Percentiles rank a stretch among this genome's conserved stretches.
Conservation (phyloP, 148 eudicot genomes). For the Rhododendron mucronatum region DNA sequence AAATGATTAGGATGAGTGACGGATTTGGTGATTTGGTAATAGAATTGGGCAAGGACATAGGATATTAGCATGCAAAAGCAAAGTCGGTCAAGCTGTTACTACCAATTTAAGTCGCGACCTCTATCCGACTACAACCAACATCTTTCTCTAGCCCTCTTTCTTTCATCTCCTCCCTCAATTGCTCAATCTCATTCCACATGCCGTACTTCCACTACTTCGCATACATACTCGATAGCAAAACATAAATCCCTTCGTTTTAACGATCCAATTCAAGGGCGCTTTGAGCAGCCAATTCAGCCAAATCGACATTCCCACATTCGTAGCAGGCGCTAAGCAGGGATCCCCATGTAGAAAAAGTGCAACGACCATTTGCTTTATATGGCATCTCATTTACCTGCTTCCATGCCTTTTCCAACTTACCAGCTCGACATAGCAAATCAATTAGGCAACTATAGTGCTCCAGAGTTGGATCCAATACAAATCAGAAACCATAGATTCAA, state of each 20-base stretch:
- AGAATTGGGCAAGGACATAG: neutral
- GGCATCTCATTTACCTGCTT: slow-evolving; percentile 44
- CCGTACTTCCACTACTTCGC: slow-evolving; percentile 29
- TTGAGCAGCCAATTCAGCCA: slow-evolving; percentile 58
- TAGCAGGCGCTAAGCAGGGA: slow-evolving; percentile 58
- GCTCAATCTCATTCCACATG: slow-evolving; percentile 58
- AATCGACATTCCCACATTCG: slow-evolving; percentile 47
- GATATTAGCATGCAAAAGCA: neutral
- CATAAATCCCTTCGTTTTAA: slow-evolving; percentile 49
- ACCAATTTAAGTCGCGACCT: slow-evolving; percentile 20
- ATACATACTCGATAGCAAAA: slow-evolving; percentile 56
- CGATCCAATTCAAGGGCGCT: slow-evolving; percentile 71
- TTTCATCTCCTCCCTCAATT: slow-evolving; percentile 46
- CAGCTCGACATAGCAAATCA: slow-evolving; percentile 71
- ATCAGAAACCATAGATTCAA: slow-evolving; percentile 48
- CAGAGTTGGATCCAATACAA: slow-evolving; percentile 39
- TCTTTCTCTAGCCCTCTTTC: slow-evolving; percentile 61
- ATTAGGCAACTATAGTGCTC: slow-evolving; percentile 67
- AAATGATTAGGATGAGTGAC: neutral
- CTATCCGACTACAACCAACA: slow-evolving; percentile 57
- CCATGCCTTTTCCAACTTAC: slow-evolving; percentile 69
- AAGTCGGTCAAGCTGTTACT: neutral
- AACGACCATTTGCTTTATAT: slow-evolving; percentile 16
- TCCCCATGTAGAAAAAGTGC: slow-evolving; percentile 57
- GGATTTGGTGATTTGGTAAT: neutral